These are phyloP conservation scores for Erodium maritimum DNA, from an alignment of 345 rosid species.

Conservation along the genomic window DNA sequence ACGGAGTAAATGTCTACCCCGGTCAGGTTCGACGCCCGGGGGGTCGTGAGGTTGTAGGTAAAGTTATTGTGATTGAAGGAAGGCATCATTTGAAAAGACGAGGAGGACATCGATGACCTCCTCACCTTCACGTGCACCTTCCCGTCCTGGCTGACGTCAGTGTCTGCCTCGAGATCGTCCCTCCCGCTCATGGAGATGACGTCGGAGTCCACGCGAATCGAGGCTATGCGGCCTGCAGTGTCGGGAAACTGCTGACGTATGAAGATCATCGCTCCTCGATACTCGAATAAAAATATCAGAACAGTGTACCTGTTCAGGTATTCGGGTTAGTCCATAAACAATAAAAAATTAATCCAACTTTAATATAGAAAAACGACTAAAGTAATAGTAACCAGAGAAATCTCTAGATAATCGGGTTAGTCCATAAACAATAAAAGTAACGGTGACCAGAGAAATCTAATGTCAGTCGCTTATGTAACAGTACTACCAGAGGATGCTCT, in stretches of 20 bases:
- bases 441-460: too few relatives aligned
- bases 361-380: too few relatives aligned
- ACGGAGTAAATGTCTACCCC: background rate
- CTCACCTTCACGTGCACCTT: conserved; percentile 6
- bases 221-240: background rate
- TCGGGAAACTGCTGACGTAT: conserved; percentile 4
- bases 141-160: conserved; percentile 6
- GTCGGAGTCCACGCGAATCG: conserved; percentile 8
- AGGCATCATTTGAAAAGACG: background rate
- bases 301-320: too few relatives aligned
- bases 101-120: background rate
- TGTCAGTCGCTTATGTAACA: too few relatives aligned
- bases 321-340: too few relatives aligned
- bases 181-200: conserved; percentile 4
- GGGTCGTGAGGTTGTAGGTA: background rate
- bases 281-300: conserved; percentile 8
- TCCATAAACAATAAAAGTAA: too few relatives aligned
- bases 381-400: too few relatives aligned
- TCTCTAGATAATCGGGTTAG: too few relatives aligned
- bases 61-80: background rate
- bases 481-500: conserved; percentile 10
- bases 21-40: conserved; percentile 1
- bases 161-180: conserved; percentile 4
- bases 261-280: conserved; percentile 8
- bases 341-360: too few relatives aligned